Evolutionary conservation across 768 basidiomycete genomes (phyloP).

Genomic region (Agaricus subrufescens): DNA sequence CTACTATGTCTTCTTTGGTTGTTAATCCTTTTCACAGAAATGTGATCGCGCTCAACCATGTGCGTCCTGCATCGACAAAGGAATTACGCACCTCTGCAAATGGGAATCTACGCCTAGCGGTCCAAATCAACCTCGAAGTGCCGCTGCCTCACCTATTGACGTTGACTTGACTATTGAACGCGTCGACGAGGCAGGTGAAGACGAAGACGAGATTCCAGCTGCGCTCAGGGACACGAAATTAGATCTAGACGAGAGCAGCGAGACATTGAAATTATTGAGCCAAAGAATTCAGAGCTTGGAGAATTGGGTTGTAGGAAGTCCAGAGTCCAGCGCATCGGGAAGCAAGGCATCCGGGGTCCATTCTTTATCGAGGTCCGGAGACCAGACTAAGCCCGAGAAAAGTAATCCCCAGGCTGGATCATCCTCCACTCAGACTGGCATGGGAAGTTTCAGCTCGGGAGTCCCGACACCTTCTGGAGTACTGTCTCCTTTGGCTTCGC

Average conservation of each 20-base stretch:
- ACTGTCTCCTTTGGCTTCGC: neutral
- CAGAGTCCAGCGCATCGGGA: neutral
- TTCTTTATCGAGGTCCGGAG: neutral
- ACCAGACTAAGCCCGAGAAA: neutral
- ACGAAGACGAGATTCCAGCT: neutral
- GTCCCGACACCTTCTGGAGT: neutral
- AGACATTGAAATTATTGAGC: conserved; percentile 1
- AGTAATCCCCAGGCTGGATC: neutral
- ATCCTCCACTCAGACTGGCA: neutral
- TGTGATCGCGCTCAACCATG: conserved; percentile 44
- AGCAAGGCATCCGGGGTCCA: neutral
- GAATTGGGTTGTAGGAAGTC: neutral
- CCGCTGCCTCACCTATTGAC: conserved; percentile 15
- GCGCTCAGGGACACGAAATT: neutral
- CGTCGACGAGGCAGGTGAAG: neutral
- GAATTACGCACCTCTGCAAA: conserved; percentile 39
- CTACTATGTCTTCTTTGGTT: neutral
- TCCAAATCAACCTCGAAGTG: conserved; percentile 30
- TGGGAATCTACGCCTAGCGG: conserved; percentile 41
- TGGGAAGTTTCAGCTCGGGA: neutral
- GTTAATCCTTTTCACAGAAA: conserved; percentile 30
- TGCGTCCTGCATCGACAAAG: conserved; percentile 33
- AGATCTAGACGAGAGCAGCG: conserved; percentile 4
- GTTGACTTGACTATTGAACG: neutral
- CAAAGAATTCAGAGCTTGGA: conserved; percentile 6